Evolutionary conservation across 2,329 filamentous ascomycete species (phyloP).

Genomic region (Botrytis sinoallii): DNA sequence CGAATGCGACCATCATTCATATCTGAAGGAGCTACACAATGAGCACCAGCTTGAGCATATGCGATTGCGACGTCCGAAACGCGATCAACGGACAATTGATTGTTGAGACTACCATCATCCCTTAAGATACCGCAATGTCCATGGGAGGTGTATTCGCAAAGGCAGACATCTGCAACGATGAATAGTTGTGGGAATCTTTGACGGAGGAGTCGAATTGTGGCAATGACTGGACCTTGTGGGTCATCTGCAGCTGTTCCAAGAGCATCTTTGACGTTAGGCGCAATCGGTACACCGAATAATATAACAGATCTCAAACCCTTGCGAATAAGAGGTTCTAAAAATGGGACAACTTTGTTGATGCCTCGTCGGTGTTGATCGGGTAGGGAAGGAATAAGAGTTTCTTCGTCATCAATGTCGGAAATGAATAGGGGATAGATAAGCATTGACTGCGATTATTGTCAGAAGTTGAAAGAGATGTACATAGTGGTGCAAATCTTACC

Average conservation of each 20-base stretch:
- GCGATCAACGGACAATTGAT: conserved; percentile 86
- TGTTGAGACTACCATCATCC: conserved; percentile 90
- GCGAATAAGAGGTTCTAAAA: conserved; percentile 79
- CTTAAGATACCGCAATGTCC: conserved; percentile 95
- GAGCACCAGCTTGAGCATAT: conserved; percentile 91
- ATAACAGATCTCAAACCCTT: conserved; percentile 94
- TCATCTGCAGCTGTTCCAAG: conserved; percentile 91
- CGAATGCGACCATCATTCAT: conserved; percentile 99
- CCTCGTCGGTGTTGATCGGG: conserved; percentile 88
- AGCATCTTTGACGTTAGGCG: conserved; percentile 78
- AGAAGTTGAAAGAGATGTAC: conserved; percentile 20
- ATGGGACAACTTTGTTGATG: conserved; percentile 78
- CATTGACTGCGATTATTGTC: conserved; percentile 67
- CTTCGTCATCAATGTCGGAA: conserved; percentile 90
- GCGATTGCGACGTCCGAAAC: conserved; percentile 97
- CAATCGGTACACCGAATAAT: conserved; percentile 88
- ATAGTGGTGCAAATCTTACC: conserved; percentile 45
- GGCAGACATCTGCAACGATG: conserved; percentile 88
- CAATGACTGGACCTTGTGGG: conserved; percentile 86
- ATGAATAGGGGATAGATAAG: conserved; percentile 97
- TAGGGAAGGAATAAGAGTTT: conserved; percentile 83
- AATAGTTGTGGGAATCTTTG: conserved; percentile 86
- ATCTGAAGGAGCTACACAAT: conserved; percentile 94
- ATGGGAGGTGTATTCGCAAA: conserved; percentile 98
- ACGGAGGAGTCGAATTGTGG: conserved; percentile 77